Evolutionary conservation across 305 asterid species (phyloP).

Genomic region (Fraxinus latifolia): DNA sequence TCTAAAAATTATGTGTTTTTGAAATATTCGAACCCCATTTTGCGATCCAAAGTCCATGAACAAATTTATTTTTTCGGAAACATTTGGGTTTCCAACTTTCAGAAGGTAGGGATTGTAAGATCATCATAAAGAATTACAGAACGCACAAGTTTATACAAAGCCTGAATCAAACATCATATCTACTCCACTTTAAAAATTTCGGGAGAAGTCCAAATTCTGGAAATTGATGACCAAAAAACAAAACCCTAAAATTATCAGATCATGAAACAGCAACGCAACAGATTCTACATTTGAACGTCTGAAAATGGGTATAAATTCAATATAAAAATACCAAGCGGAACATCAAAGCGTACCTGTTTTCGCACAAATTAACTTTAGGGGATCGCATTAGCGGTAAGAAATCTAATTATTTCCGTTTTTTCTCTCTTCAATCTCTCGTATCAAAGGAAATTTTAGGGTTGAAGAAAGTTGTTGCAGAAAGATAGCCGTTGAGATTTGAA

Average conservation of each 20-base stretch:
- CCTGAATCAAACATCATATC: not conserved
- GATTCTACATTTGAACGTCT: not conserved
- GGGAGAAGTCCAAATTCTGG: not conserved
- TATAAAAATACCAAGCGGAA: not conserved
- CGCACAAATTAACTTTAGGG: conserved; percentile 18
- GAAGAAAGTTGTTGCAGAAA: conserved; percentile 24
- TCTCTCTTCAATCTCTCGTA: not conserved
- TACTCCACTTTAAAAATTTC: not conserved
- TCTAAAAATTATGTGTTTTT: not conserved
- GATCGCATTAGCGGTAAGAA: conserved; percentile 28
- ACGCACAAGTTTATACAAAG: not conserved
- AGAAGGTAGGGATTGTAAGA: not conserved
- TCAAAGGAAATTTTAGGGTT: not conserved
- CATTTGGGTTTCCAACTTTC: not conserved
- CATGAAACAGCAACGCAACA: not conserved
- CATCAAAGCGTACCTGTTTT: conserved; percentile 18
- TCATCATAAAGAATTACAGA: not conserved
- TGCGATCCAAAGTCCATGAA: not conserved
- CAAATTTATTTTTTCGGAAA: not conserved
- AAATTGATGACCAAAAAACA: not conserved
- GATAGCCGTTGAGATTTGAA: conserved; percentile 48
- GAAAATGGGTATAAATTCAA: conserved; percentile 5
- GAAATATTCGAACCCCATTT: not conserved
- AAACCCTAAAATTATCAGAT: not conserved
- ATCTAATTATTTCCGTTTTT: conserved; percentile 2